Percentiles rank a stretch among this genome's conserved stretches.
Conservation (phyloP, 192 early-diverging fungal species). For the Obelidium mucronatum region DNA sequence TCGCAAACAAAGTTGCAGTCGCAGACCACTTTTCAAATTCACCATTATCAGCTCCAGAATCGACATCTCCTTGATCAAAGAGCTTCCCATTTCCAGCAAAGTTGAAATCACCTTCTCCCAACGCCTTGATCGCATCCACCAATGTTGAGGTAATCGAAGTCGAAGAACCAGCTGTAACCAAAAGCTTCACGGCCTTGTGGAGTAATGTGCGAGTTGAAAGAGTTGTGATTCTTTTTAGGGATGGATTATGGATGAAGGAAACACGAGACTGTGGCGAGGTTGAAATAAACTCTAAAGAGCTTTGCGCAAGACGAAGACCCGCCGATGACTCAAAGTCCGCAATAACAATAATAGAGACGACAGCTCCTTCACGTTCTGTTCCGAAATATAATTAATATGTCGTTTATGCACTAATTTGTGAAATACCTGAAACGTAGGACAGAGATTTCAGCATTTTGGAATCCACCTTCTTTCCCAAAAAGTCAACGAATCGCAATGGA, state of each 20-base stretch:
- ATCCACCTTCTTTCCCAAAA: not conserved
- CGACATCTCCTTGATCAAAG: not conserved
- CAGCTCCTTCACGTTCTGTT: slow-evolving; percentile 20
- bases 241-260: slow-evolving; percentile 62
- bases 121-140: not conserved
- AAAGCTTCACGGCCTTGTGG: slow-evolving; percentile 9
- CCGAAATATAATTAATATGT: not conserved
- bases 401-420: not conserved
- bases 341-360: slow-evolving; percentile 37
- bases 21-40: slow-evolving; percentile 14
- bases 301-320: slow-evolving; percentile 57
- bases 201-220: not conserved
- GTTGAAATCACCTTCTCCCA: not conserved
- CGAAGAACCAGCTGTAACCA: not conserved
- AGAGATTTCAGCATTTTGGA: not conserved
- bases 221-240: not conserved
- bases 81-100: not conserved
- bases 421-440: slow-evolving; percentile 23
- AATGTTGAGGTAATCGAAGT: not conserved
- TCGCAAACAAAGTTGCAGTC: not conserved
- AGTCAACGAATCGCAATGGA: slow-evolving; percentile 24
- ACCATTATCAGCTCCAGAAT: not conserved
- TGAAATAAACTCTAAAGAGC: slow-evolving; percentile 21
- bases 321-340: slow-evolving; percentile 42
- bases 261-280: slow-evolving; percentile 45